Percentiles rank a stretch among this genome's conserved stretches.
phyloP scores from a whole-genome alignment of 2,329 filamentous ascomycete species.

The Aureobasidium sp. region DNA sequence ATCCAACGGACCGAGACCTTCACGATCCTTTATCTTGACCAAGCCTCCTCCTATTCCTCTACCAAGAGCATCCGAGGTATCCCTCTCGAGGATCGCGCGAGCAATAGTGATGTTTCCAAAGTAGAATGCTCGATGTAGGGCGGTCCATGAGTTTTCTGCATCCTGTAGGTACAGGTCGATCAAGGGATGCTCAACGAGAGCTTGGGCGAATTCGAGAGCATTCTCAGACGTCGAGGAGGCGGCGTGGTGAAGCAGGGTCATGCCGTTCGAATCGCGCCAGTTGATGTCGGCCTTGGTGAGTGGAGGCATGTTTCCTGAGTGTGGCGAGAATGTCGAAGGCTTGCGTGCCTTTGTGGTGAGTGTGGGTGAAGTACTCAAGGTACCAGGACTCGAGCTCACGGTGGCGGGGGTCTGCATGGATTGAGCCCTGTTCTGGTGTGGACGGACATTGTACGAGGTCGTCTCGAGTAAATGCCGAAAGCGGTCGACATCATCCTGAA shows the following conservation, averaged over 20 bases:
- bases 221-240: constrained; percentile 66
- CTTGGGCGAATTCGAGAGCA: constrained; percentile 66
- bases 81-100: constrained; percentile 70
- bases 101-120: constrained; percentile 83
- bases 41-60: constrained; percentile 64
- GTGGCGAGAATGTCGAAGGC: constrained; percentile 26
- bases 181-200: constrained; percentile 72
- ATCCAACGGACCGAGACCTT: constrained; percentile 91
- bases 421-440: background rate
- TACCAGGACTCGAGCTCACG: constrained; percentile 37
- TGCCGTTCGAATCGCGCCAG: constrained; percentile 69
- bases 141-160: constrained; percentile 89
- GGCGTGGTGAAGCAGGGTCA: constrained; percentile 78
- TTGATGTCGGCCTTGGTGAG: constrained; percentile 68
- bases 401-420: constrained; percentile 24
- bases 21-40: constrained; percentile 91
- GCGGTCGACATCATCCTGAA: constrained; percentile 94
- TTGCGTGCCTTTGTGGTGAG: constrained; percentile 31
- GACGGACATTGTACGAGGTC: constrained; percentile 51
- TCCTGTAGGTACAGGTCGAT: constrained; percentile 85
- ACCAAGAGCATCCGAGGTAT: constrained; percentile 58
- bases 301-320: constrained; percentile 33
- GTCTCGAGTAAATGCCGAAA: constrained; percentile 84
- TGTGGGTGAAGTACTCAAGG: constrained; percentile 40
- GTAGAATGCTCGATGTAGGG: constrained; percentile 84